Base-by-base conservation (phyloP, 2,329 filamentous ascomycete genomes). In the Madurella fahalii region DNA sequence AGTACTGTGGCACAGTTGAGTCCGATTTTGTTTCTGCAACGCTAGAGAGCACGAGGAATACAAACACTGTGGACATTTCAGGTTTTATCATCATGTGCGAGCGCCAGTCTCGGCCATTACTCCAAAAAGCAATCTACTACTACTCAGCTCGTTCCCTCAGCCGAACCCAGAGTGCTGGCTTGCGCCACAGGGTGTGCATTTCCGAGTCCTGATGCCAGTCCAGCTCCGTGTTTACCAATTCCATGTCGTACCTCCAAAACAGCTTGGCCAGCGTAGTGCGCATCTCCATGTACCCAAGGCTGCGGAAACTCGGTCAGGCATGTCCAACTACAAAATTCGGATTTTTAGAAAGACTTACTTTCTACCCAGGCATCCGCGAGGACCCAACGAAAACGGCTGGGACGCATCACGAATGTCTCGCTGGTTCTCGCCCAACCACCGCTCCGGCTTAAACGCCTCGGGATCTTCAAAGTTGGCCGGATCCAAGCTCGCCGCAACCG, bases 381-480 rank as follows among this genome's bases (percentile, higher is more conserved):
- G 42, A 13, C 52, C 52, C 12, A 41, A 8, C n/a, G 31, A 42
- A 40, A 50, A 54, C 9, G 47, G 47, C 34, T 46, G 52, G 42
- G 25, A 17, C 12, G 52, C 47, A n/a, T 54, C 52, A 5, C 20
- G 25, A 5, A 64, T 53, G 48, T 72, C 70, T 15, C 52, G 53
- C 17, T 51, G 47, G 18, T 50, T 47, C 9, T 56, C 53, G 1
- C 32, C 44, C 5, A 72, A 51, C 61, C 65, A 73, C 0, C 72
- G 64, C 43, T 74, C 70, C 0, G 72, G 72, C 9, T 63, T 63
- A 57, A 64, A 68, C 0, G 70, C 50, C 30, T 69, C 64, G 2
- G 69, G 68, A 52, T 42, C 61, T 43, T 56, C 69, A 42, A n/a
- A 69, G 58, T 34, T 68, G 52, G 34, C 67, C 58, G 63, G 71